Evolutionary conservation across 139 green algal genomes (phyloP), one percentile per base, ranked within the genome.

Genomic region (Diplosphaera chodatii): DNA sequence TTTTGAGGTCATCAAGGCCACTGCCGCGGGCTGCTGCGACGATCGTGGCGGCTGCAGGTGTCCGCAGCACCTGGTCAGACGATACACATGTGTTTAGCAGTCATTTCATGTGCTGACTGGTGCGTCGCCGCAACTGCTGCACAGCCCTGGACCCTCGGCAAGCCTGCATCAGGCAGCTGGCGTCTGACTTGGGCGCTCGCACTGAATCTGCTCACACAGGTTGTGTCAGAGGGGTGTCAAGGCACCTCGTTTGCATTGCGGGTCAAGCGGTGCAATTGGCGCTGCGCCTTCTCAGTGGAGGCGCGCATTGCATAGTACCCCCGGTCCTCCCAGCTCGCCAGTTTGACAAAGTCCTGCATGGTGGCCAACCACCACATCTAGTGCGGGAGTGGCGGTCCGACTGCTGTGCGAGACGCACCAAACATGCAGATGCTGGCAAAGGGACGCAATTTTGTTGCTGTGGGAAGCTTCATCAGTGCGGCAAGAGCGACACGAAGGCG

Each of bases 261-360:
- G 0, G 33, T 67, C 20, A 94, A 40, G 67, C 82, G 83, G 82
- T 97, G 90, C 73, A 99, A 82, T 74, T 96, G 86, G 33, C 93
- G 81, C 77, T 97, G 87, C 8, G 88, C 85, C 75, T 92, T 94
- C 71, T 99, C 95, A 4, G 81, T 90, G 48, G 78, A 85, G 2
- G 74, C 69, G 59, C 82, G 82, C 84, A 97, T 82, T 0, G 90
- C 85, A 74, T 98, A 96, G 82, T 94, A 96, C 37, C 92, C 92
- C 13, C 91, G 82, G 83, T 99, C 93, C 77, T 99, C 95, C 95
- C 95, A 99, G 75, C 92, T 94, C n/a, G 93, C 88, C 64, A 99
- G 85, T 64, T 79, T 70, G 30, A 97, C 91, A 87, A 98, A 97
- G 79, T 98, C 94, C 55, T 86, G 75, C 41, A 71, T 28, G n/a